phyloP scores from a whole-genome alignment of 2,329 filamentous ascomycete genomes.

The Exophiala alcalophila region DNA sequence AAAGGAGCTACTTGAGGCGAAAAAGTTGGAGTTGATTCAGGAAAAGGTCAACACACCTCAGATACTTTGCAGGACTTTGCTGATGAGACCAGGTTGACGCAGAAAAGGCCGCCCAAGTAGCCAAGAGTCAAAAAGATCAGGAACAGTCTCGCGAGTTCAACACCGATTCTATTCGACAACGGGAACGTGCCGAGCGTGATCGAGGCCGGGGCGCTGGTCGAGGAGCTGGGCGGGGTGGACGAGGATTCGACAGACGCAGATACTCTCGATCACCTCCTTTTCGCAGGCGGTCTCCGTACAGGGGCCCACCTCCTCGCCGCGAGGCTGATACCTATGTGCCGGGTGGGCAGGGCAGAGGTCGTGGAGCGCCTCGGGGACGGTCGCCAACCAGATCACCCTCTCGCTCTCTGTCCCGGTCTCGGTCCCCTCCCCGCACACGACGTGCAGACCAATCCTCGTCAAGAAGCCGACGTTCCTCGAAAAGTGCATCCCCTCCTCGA shows the following conservation, averaged over 20 bases:
- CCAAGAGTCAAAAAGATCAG: slow-evolving; percentile 46
- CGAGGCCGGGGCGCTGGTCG: slow-evolving; percentile 37
- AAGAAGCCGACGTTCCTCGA: slow-evolving; percentile 29
- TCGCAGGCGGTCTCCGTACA: slow-evolving; percentile 47
- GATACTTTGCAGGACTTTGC: neutral
- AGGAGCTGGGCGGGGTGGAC: slow-evolving; percentile 37
- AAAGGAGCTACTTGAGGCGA: slow-evolving; percentile 90
- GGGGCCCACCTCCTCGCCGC: slow-evolving; percentile 47
- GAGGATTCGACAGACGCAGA: slow-evolving; percentile 50
- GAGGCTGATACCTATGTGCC: slow-evolving; percentile 59
- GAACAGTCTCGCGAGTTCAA: slow-evolving; percentile 63
- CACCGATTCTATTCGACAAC: slow-evolving; percentile 63
- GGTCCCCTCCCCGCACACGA: slow-evolving; percentile 38
- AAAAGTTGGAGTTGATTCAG: slow-evolving; percentile 91
- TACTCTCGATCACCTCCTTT: slow-evolving; percentile 54
- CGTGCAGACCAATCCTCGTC: slow-evolving; percentile 11
- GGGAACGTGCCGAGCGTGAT: slow-evolving; percentile 39
- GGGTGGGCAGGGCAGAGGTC: slow-evolving; percentile 37
- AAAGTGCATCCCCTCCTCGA: slow-evolving; percentile 32
- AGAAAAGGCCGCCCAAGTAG: slow-evolving; percentile 46
- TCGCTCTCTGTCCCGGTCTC: slow-evolving; percentile 34
- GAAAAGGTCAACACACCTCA: slow-evolving; percentile 70
- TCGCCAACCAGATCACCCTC: slow-evolving; percentile 37
- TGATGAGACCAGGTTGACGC: slow-evolving; percentile 41
- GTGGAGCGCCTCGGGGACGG: slow-evolving; percentile 37